A percentile compares a stretch with the other conserved stretches of the same genome.
phyloP scores from a whole-genome alignment of 768 basidiomycete genomes.

The Amylocystis lapponica region DNA sequence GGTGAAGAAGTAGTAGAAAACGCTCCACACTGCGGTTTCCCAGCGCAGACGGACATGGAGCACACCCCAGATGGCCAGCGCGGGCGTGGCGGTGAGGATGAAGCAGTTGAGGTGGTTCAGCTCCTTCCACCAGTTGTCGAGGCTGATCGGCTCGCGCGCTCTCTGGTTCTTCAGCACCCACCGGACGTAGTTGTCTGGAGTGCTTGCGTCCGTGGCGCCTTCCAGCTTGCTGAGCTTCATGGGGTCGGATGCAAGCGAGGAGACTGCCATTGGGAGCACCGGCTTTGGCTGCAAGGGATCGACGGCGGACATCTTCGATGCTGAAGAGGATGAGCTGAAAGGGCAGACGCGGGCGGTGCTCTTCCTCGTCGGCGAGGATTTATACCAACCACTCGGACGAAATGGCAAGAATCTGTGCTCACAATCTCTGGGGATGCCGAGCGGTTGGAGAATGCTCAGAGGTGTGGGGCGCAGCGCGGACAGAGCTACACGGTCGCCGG shows the following conservation, averaged over 20 bases:
- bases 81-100: slow-evolving; percentile 65
- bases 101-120: slow-evolving; percentile 69
- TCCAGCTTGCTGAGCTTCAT: slow-evolving; percentile 12
- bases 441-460: too few relatives aligned
- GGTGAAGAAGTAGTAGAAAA: slow-evolving; percentile 57
- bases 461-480: too few relatives aligned
- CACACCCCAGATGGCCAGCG: slow-evolving; percentile 62
- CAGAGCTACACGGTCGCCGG: too few relatives aligned
- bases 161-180: slow-evolving; percentile 46
- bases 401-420: too few relatives aligned
- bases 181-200: slow-evolving; percentile 55
- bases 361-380: background rate
- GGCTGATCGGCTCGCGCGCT: slow-evolving; percentile 42
- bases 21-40: slow-evolving; percentile 55
- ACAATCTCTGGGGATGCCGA: slow-evolving; percentile 2
- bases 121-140: slow-evolving; percentile 44
- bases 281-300: background rate
- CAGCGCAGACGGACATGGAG: slow-evolving; percentile 41
- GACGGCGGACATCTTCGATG: background rate
- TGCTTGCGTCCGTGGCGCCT: slow-evolving; percentile 29
- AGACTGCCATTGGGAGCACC: background rate
- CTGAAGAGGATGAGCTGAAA: background rate
- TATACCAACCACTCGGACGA: background rate
- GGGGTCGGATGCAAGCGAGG: background rate
- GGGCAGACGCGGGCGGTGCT: background rate